Conservation (phyloP, 768 basidiomycete genomes). For the Lentinus brumalis region DNA sequence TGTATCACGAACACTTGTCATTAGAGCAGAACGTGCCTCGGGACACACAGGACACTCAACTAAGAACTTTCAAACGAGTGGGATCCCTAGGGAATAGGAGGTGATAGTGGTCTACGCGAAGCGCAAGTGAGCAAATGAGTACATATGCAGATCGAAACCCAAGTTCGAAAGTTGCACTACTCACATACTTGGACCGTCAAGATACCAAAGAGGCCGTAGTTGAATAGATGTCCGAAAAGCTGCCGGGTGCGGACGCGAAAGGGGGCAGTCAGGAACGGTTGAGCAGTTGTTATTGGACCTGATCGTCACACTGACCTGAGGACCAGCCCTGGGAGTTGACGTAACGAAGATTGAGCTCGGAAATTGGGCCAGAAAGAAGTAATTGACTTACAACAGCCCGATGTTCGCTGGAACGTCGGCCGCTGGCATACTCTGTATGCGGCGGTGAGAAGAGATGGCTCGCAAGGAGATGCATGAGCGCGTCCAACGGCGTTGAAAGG, state of each 20-base stretch:
- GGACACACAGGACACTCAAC: neutral
- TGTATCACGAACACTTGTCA: neutral
- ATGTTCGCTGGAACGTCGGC: too few species aligned
- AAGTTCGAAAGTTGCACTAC: neutral
- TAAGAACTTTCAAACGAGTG: neutral
- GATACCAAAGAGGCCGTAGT: constrained; percentile 1
- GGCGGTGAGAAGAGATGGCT: too few species aligned
- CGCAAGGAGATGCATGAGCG: too few species aligned
- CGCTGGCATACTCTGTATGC: too few species aligned
- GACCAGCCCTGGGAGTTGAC: too few species aligned
- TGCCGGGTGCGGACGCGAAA: neutral
- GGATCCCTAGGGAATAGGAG: neutral
- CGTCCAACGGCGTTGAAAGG: too few species aligned
- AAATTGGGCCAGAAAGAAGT: too few species aligned
- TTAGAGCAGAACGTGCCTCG: neutral
- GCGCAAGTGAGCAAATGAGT: neutral
- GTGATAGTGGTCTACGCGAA: neutral
- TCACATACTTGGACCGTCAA: constrained; percentile 1
- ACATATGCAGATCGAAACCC: neutral
- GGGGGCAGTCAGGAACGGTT: too few species aligned
- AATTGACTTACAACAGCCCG: too few species aligned
- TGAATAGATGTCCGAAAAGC: constrained; percentile 4
- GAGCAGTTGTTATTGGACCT: neutral
- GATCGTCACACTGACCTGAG: neutral
- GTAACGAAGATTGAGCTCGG: too few species aligned